A percentile compares a stretch with the other conserved stretches of the same genome.
phyloP scores from a whole-genome alignment of 176 grass and related monocot genomes.

The Lolium multiflorum region DNA sequence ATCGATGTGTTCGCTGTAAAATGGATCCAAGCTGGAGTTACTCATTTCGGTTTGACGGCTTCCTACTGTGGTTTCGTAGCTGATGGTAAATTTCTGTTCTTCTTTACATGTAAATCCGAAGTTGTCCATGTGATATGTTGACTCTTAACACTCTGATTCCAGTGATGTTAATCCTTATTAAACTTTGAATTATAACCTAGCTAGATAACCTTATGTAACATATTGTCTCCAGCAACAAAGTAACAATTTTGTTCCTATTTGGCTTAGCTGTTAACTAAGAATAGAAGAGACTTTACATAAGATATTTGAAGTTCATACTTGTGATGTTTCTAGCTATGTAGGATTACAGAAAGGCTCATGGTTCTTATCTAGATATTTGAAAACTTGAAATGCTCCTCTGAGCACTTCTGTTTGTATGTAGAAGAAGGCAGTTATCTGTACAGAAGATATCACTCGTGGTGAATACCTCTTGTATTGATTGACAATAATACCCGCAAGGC shows the following conservation, averaged over 20 bases:
- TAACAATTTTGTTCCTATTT: slow-evolving; percentile 10
- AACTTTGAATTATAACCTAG: slow-evolving; percentile 30
- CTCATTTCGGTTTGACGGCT: slow-evolving; percentile 84
- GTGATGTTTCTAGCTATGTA: slow-evolving; percentile 11
- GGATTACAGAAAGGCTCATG: slow-evolving; percentile 21
- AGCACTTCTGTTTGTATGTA: slow-evolving; percentile 11
- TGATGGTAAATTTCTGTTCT: slow-evolving; percentile 69
- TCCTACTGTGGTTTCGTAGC: slow-evolving; percentile 91
- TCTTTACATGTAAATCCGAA: slow-evolving; percentile 22
- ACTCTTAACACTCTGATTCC: slow-evolving; percentile 15
- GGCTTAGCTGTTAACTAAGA: slow-evolving; percentile 24
- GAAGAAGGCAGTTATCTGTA: neutral
- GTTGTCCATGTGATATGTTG: slow-evolving; percentile 11
- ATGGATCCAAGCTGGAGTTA: slow-evolving; percentile 63
- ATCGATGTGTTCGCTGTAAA: slow-evolving; percentile 86
- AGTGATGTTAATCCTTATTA: neutral
- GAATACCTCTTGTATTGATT: slow-evolving; percentile 13
- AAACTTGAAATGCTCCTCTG: slow-evolving; percentile 9
- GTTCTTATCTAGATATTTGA: slow-evolving; percentile 13
- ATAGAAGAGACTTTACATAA: slow-evolving; percentile 20
- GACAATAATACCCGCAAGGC: neutral
- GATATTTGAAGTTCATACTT: slow-evolving; percentile 3
- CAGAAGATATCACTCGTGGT: neutral
- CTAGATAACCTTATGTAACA: neutral
- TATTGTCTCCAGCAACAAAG: neutral